Base-by-base conservation (phyloP, 768 basidiomycete species). In the Kwoniella bestiolae region DNA sequence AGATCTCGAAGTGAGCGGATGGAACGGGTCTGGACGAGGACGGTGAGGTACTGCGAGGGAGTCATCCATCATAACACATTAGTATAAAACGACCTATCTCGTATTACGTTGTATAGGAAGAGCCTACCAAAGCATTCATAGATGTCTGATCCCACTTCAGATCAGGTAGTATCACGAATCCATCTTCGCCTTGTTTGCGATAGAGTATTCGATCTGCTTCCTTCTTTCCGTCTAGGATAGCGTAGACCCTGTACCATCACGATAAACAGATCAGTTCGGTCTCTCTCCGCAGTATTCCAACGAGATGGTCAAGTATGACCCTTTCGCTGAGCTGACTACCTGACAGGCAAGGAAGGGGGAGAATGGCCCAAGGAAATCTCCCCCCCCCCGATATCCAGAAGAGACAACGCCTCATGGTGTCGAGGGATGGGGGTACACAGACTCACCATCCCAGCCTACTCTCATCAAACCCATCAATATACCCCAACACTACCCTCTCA, bases 101-200 rank as follows among this genome's bases (percentile, higher is more conserved):
- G 18, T n/a, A 28, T 57, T 8, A 9, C 25, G 29, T 31, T 4
- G 16, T 1, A 16, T 18, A 25, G 5, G 6, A 53, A 3, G 0
- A 26, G 67, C 77, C 60, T 34, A 79, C 79, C 58, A 99, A 84
- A 1, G 91, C 86, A 0, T 86, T 81, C n/a, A 90, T 69, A 0
- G 87, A 90, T 25, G 83, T 85, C 29, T 88, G 85, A 77, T 98
- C 93, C 95, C 95, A 98, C 83, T 97, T 98, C 87, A 96, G 90
- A 81, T 99, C 95, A 0, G 95, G 95, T 0, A 96, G 82, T 60
- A 99, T 88, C 41, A 95, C 70, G 74, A 90, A 96, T 31, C 86
- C 86, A 3, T 65, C 69, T 5, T 85, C 83, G 61, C 82, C 78
- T 1, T 80, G 66, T 51, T 85, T 84, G 18, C 88, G 85, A 74